Conservation (phyloP, 805 yeast species). For the Osmozyma mogii region DNA sequence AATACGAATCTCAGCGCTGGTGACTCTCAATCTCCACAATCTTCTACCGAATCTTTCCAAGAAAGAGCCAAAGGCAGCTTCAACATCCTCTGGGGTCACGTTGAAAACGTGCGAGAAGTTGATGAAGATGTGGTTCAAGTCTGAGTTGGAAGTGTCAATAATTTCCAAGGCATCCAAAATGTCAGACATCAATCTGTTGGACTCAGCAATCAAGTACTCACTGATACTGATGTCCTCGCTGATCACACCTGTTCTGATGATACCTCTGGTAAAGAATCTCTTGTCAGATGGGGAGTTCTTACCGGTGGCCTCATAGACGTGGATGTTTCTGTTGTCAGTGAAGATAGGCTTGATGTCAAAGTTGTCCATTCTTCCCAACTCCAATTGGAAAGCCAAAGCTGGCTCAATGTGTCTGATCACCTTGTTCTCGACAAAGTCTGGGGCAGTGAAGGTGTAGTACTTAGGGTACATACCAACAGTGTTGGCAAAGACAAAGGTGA, state of each 20-base stretch:
- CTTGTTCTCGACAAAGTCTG: slow-evolving; percentile 76
- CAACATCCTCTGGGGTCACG: slow-evolving; percentile 91
- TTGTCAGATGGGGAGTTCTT: slow-evolving; percentile 90
- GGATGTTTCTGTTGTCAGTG: slow-evolving; percentile 95
- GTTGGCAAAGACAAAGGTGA: slow-evolving; percentile 83
- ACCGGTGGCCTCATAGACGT: slow-evolving; percentile 94
- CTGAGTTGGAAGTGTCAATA: slow-evolving; percentile 90
- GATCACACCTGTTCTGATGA: slow-evolving; percentile 91
- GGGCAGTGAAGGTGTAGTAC: slow-evolving; percentile 92
- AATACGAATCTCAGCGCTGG: slow-evolving; percentile 96
- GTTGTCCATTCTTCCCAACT: slow-evolving; percentile 87
- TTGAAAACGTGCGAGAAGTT: slow-evolving; percentile 95
- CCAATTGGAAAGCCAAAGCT: slow-evolving; percentile 95
- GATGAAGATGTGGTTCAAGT: slow-evolving; percentile 93
- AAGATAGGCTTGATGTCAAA: slow-evolving; percentile 91
- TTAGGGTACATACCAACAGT: slow-evolving; percentile 84
- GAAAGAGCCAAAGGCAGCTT: slow-evolving; percentile 96
- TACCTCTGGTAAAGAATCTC: slow-evolving; percentile 95
- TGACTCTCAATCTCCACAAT: slow-evolving; percentile 91
- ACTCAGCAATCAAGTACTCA: slow-evolving; percentile 92
- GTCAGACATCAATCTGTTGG: slow-evolving; percentile 92
- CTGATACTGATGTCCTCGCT: slow-evolving; percentile 89
- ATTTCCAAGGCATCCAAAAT: slow-evolving; percentile 92
- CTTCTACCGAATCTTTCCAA: slow-evolving; percentile 96
- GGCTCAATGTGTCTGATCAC: slow-evolving; percentile 98